Base-by-base conservation (phyloP, 2,329 filamentous ascomycete species). In the Scedosporium apiospermum region DNA sequence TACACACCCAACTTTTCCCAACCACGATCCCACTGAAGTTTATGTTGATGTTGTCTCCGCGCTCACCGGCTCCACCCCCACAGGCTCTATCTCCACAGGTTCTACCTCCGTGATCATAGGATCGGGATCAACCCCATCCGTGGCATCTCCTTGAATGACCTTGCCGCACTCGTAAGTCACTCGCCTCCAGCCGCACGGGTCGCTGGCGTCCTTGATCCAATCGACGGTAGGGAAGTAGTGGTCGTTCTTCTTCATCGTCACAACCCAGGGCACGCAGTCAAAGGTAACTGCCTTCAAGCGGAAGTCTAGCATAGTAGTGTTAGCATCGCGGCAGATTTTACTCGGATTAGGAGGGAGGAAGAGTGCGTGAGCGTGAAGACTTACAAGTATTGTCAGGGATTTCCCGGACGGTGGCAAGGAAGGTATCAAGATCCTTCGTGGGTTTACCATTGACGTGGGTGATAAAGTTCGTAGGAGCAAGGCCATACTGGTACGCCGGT, bases 161-260 rank as follows among this genome's bases (percentile, higher is more conserved):
- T 80, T 76, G 58, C 77, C 80, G 67, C 78, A 80, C 69, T 87
- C 84, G 66, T 88, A 87, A 3, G 85, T 85, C 21, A 86, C 78
- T 44, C 86, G 77, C 62, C 79, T 79, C 86, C 86, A 89, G 59
- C 85, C 85, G 65, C 81, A 85, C 1, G 79, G 74, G 65, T 85
- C 83, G 6, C 75, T 75, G 14, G 75, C 71, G 66, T 88, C 86
- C 73, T 88, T 88, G 74, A 86, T 82, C 81, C 85, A 88, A 69
- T 89, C 87, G 74, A 85, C 83, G 0, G 85, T 88, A 0, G 87
- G 86, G 75, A 89, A 89, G 74, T 99, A 99, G 75, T 99, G 95
- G 72, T 99, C 93, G 69, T 97, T 97, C 84, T 98, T 98, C 86
- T 99, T 99, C 90, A 99, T 96, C 7, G 95, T 99, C 46, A 96